Percentiles rank a stretch among this genome's conserved stretches.
Conservation (phyloP, 345 rosid species). For the Boechera retrofracta region DNA sequence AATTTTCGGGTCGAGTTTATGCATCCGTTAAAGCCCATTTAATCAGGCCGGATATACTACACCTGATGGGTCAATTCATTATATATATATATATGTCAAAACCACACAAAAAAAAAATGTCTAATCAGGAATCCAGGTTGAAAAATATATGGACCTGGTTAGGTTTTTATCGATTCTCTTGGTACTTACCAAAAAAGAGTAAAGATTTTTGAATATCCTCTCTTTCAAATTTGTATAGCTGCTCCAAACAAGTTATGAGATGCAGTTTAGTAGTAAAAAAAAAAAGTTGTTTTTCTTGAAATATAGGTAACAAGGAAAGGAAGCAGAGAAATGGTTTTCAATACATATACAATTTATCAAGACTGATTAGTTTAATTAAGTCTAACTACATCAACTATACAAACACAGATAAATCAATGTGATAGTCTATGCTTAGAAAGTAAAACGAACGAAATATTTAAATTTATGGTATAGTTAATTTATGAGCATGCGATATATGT, state of each 20-base stretch:
- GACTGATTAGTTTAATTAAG: background rate
- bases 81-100: no score
- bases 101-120: no score
- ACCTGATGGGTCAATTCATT: background rate
- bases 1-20: background rate
- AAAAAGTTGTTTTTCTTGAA: background rate
- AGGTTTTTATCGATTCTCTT: slow-evolving; percentile 7
- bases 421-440: no score
- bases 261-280: background rate
- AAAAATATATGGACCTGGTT: background rate
- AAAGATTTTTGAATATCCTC: background rate
- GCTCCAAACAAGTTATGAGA: slow-evolving; percentile 16
- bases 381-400: no score
- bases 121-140: background rate
- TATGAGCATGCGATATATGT: no score
- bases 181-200: background rate
- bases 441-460: no score
- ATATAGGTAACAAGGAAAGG: background rate
- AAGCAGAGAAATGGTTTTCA: background rate
- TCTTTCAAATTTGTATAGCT: background rate
- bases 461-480: no score
- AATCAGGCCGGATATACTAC: background rate
- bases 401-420: no score
- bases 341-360: no score
- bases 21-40: slow-evolving; percentile 22